These are phyloP conservation scores for Leccinum solheimii DNA, from an alignment of 1,284 basidiomycete species.

Conservation along the genomic window DNA sequence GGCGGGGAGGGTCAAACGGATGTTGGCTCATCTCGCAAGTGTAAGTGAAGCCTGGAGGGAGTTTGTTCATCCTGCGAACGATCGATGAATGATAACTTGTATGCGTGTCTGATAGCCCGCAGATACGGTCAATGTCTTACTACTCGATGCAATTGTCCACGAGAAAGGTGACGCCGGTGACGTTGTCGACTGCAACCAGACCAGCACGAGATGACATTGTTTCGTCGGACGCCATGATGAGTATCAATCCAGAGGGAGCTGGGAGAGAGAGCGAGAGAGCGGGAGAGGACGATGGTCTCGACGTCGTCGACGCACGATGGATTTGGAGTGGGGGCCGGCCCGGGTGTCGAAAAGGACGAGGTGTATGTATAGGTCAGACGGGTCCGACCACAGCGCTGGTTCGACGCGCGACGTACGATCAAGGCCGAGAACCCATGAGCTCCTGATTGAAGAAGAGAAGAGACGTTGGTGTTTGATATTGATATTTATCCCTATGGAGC, in stretches of 20 bases:
- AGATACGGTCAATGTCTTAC: constrained; percentile 35
- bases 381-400: not conserved
- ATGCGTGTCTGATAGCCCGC: not conserved
- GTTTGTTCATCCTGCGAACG: constrained; percentile 63
- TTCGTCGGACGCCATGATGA: constrained; percentile 1
- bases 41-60: constrained; percentile 75
- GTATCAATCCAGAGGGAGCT: not conserved
- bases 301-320: constrained; percentile 62
- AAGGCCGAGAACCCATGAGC: constrained; percentile 81
- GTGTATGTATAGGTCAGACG: not conserved
- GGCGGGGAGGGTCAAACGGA: constrained; percentile 40
- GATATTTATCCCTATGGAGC: too few relatives aligned
- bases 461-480: too few relatives aligned
- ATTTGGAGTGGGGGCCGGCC: constrained; percentile 67
- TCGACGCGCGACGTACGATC: constrained; percentile 50
- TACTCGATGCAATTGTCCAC: constrained; percentile 82
- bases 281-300: constrained; percentile 64
- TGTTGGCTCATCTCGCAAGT: constrained; percentile 60
- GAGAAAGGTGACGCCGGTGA: constrained; percentile 60
- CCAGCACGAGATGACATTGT: constrained; percentile 18
- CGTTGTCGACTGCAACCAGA: constrained; percentile 44
- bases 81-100: not conserved
- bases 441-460: constrained; percentile 35
- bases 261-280: too few relatives aligned
- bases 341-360: constrained; percentile 71